Conservation (phyloP, 2,329 filamentous ascomycete species). For the Helotiales sp. region DNA sequence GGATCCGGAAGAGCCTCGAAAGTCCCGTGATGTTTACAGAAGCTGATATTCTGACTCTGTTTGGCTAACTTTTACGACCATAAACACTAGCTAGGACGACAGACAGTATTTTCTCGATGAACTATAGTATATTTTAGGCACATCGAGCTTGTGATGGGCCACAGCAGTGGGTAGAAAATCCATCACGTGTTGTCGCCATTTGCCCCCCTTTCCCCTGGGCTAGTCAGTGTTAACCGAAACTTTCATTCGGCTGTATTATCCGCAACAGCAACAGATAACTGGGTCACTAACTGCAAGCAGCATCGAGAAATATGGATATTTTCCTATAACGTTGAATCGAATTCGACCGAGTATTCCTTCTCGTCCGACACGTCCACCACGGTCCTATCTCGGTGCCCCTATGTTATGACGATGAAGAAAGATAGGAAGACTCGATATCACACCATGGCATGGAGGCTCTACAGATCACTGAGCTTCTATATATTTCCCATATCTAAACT, state of each 20-base stretch:
- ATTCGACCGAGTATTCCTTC: constrained; percentile 25
- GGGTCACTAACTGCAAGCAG: constrained; percentile 1
- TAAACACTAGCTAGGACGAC: neutral
- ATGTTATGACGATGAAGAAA: constrained; percentile 31
- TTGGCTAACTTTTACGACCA: neutral
- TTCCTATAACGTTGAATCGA: neutral
- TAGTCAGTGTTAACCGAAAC: neutral
- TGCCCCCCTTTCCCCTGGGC: neutral
- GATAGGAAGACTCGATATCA: constrained; percentile 14
- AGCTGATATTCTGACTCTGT: neutral
- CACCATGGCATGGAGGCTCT: constrained; percentile 13
- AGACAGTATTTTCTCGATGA: neutral
- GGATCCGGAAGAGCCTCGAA: neutral
- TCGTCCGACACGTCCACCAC: constrained; percentile 7
- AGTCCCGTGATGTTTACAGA: neutral
- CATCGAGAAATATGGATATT: constrained; percentile 25
- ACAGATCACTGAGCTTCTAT: neutral
- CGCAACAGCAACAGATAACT: neutral
- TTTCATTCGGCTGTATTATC: constrained; percentile 1
- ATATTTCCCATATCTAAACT: neutral
- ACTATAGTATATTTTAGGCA: no score
- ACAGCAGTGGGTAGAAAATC: no score
- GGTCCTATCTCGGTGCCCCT: constrained; percentile 30
- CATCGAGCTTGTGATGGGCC: no score
- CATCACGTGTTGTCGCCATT: neutral